These are phyloP conservation scores for Pontederia paniculata DNA, from an alignment of 176 grass and related monocot species.

Conservation along the genomic window DNA sequence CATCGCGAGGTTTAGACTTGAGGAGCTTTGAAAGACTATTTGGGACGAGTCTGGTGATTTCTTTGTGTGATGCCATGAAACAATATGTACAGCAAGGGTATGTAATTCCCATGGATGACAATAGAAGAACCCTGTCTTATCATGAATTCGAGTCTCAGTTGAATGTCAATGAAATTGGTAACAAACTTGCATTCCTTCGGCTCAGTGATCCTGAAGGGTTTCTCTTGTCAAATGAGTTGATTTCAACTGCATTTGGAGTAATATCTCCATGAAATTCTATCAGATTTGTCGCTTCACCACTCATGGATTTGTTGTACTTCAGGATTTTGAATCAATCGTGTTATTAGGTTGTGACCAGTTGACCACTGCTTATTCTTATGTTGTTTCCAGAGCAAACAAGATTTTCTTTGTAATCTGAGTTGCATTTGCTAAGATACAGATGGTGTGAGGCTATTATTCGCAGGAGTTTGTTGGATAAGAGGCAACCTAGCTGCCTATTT, in stretches of 20 bases:
- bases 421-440: too few species aligned
- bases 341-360: too few species aligned
- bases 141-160: slow-evolving; percentile 39
- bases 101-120: slow-evolving; percentile 47
- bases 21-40: slow-evolving; percentile 53
- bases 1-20: slow-evolving; percentile 56
- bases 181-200: slow-evolving; percentile 46
- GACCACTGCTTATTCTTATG: too few species aligned
- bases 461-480: too few species aligned
- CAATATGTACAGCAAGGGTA: slow-evolving; percentile 60
- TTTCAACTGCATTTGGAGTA: slow-evolving; percentile 72
- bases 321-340: too few species aligned
- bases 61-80: slow-evolving; percentile 45
- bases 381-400: too few species aligned
- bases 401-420: too few species aligned
- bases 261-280: slow-evolving; percentile 41
- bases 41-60: slow-evolving; percentile 27
- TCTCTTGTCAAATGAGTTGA: slow-evolving; percentile 84
- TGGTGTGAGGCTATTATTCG: too few species aligned
- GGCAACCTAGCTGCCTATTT: too few species aligned
- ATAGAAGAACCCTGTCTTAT: slow-evolving; percentile 27
- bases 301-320: too few species aligned
- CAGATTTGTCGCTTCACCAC: background rate
- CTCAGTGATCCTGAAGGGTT: slow-evolving; percentile 81
- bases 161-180: slow-evolving; percentile 15